Evolutionary conservation across 352 stramenopile species (phyloP), one percentile per base, ranked within the genome.

Genomic region (Pythium sp.): DNA sequence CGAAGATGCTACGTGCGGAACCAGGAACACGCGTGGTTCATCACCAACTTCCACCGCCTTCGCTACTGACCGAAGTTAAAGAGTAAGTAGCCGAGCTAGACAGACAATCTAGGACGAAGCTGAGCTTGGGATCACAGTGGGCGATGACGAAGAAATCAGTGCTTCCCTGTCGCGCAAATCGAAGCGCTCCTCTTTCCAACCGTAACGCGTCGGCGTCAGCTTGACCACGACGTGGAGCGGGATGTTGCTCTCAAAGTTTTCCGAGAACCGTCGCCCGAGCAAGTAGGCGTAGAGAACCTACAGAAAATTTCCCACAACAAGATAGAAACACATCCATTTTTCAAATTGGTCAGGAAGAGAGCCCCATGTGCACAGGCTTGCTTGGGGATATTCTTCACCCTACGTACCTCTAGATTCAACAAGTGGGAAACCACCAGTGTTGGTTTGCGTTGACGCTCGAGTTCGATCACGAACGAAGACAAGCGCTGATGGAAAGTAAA

Each of bases 41-140:
- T 89, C 49, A 87, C 76, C 58, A 87, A 73, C 38, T 91, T 91
- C 63, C 83, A 89, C 58, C 81, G 78, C 0, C 71, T 89, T 20
- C 79, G 80, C 7, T 78, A 77, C 58, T 76, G 41, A 73, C 12
- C 5, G 11, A 38, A 47, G 30, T 54, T 71, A 51, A 9, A 60
- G 63, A n/a, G 7, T 22, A 36, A n/a, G 24, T 15, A 47, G 54
- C 64, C 6, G 54, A n/a, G n/a, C 26, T 30, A 20, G 38, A 15
- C 1, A 18, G n/a, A 34, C 26, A 0, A 3, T 57, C 38, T 58
- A 58, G 20, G 43, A 65, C n/a, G 56, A 59, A 3, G 24, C 26
- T 14, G 36, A 34, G 60, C 36, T 47, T 64, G 65, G 20, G 7
- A 9, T 14, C 7, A 36, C 59, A 49, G 55, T 22, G 53, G 36